Conservation (phyloP, 163 green algal species). For the Scenedesmus sp. region DNA sequence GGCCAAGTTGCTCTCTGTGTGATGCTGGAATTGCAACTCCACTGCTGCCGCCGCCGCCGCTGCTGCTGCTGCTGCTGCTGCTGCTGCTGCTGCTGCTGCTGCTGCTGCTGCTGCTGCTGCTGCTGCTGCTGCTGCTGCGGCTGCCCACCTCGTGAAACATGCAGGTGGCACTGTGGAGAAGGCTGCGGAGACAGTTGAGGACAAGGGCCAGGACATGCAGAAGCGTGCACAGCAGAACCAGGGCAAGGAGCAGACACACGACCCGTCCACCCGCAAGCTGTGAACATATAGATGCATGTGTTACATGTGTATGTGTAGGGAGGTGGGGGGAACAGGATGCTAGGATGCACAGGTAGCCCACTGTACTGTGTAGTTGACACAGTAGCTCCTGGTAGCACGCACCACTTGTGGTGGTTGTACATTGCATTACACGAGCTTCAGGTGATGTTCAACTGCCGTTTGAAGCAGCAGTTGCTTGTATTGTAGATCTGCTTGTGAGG, state of each 20-base stretch:
- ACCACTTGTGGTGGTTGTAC: too few species aligned
- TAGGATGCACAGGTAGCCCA: too few species aligned
- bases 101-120: not conserved
- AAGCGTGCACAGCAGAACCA: constrained; percentile 44
- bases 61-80: too few species aligned
- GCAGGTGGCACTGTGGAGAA: constrained; percentile 47
- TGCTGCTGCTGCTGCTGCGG: not conserved
- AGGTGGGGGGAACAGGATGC: not conserved
- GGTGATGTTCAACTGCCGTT: too few species aligned
- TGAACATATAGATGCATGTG: not conserved
- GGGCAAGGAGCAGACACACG: constrained; percentile 31
- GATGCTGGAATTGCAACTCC: too few species aligned
- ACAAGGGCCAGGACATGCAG: constrained; percentile 50
- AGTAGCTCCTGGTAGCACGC: too few species aligned
- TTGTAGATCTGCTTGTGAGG: too few species aligned
- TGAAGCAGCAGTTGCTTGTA: too few species aligned
- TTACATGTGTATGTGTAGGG: not conserved
- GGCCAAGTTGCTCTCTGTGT: too few species aligned
- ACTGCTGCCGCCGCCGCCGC: not conserved
- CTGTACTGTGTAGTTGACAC: too few species aligned
- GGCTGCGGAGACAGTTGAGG: constrained; percentile 42
- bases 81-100: not conserved
- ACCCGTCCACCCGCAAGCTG: not conserved
- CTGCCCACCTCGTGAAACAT: not conserved
- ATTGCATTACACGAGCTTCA: too few species aligned